phyloP scores from a whole-genome alignment of 1,139 yeast genomes.

The Scheffersomyces cryptocercus region DNA sequence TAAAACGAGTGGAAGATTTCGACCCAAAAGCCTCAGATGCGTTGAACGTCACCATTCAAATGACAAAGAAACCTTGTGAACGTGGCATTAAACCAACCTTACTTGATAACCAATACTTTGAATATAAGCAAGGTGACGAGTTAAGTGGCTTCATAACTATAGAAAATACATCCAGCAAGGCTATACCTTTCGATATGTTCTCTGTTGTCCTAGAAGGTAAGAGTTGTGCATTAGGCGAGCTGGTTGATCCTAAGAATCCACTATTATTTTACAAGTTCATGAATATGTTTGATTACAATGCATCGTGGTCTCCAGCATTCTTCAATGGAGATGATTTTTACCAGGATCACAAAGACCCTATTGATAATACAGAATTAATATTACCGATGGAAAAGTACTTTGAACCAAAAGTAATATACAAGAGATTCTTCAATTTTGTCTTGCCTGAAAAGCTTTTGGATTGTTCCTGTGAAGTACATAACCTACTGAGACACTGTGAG shows the following conservation, averaged over 20 bases:
- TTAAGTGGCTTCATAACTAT: slow-evolving; percentile 55
- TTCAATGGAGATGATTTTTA: slow-evolving; percentile 12
- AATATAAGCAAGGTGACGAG: slow-evolving; percentile 21
- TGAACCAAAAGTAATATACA: slow-evolving; percentile 34
- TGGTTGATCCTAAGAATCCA: slow-evolving; percentile 10
- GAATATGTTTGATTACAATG: slow-evolving; percentile 30
- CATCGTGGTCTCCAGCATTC: slow-evolving; percentile 22
- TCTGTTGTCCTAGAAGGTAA: slow-evolving; percentile 60
- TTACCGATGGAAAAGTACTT: slow-evolving; percentile 28
- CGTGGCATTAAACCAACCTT: slow-evolving; percentile 16
- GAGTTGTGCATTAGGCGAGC: slow-evolving; percentile 12
- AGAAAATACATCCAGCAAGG: slow-evolving; percentile 38
- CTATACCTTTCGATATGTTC: slow-evolving; percentile 56
- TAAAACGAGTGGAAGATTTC: slow-evolving; percentile 18
- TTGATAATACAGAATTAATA: slow-evolving; percentile 24
- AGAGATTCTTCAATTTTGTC: slow-evolving; percentile 40
- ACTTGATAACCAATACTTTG: slow-evolving; percentile 15
- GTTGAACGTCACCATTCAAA: slow-evolving; percentile 16
- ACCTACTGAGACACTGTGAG: slow-evolving; percentile 35
- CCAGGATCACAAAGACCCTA: slow-evolving; percentile 23
- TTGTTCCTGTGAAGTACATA: slow-evolving; percentile 34
- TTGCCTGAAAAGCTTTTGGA: slow-evolving; percentile 39
- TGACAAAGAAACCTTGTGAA: slow-evolving; percentile 18
- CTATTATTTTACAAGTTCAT: slow-evolving; percentile 22
- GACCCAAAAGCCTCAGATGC: slow-evolving; percentile 13